A percentile compares a stretch with the other conserved stretches of the same genome.
phyloP scores from a whole-genome alignment of 306 rosid species.

The Cicer bijugum region DNA sequence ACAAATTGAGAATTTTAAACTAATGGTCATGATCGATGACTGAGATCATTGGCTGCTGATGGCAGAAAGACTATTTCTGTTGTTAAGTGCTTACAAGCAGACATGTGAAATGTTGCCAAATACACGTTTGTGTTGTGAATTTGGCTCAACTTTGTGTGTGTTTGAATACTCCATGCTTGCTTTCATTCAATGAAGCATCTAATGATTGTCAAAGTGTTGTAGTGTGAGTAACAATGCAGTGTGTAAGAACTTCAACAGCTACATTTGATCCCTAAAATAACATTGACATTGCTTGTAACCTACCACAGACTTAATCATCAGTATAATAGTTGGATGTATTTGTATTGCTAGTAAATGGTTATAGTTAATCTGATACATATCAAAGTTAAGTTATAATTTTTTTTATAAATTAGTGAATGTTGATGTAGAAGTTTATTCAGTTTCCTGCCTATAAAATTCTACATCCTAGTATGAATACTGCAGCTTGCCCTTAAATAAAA shows the following conservation, averaged over 20 bases:
- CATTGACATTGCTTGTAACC: slow-evolving; percentile 3
- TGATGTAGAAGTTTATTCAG: slow-evolving; percentile 5
- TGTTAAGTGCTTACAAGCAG: slow-evolving; percentile 18
- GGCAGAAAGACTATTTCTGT: not conserved
- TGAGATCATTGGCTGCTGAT: not conserved
- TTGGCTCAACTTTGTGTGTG: slow-evolving; percentile 1
- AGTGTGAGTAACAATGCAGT: slow-evolving; percentile 29
- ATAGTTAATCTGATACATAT: slow-evolving; percentile 21
- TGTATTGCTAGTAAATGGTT: slow-evolving; percentile 1
- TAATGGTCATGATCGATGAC: not conserved
- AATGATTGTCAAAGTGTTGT: slow-evolving; percentile 9
- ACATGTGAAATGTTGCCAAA: slow-evolving; percentile 4
- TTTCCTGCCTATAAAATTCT: slow-evolving; percentile 10
- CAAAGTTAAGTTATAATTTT: not conserved
- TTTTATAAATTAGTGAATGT: not conserved
- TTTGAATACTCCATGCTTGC: not conserved
- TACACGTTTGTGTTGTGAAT: not conserved
- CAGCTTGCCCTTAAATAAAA: too few relatives aligned
- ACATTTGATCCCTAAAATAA: not conserved
- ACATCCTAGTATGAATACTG: not conserved
- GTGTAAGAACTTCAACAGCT: slow-evolving; percentile 18
- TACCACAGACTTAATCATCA: slow-evolving; percentile 10
- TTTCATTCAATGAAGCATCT: slow-evolving; percentile 22
- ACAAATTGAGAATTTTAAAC: not conserved
- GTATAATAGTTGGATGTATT: slow-evolving; percentile 17